Base-by-base conservation (phyloP, 2,329 filamentous ascomycete genomes). In the Coniochaeta hoffmannii region DNA sequence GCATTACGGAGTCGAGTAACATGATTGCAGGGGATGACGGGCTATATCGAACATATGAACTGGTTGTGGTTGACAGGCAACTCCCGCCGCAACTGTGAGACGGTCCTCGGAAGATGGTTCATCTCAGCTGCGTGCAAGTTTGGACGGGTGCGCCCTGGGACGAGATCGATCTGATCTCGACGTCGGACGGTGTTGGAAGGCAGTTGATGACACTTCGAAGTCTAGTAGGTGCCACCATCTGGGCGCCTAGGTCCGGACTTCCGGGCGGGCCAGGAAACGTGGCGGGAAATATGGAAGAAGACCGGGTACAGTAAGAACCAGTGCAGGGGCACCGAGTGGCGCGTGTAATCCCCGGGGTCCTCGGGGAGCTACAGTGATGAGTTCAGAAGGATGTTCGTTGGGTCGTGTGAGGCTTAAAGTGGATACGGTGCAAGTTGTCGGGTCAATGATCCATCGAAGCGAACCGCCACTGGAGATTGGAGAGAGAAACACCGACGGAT, bases 11-110 rank as follows among this genome's bases (percentile, higher is more conserved):
- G 2, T 14, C 57, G 61, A n/a, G n/a, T n/a, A 46, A 60, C 56
- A 36, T 58, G 63, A 53, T 68, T 77, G 74, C 61, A 50, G 57
- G 12, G 35, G 50, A n/a, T n/a, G 56, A 50, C 51, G 55, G 58
- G 44, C 51, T 59, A 49, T 19, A 57, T 50, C 58, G 56, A 53
- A 57, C 53, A 53, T 12, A 38, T 38, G 34, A 53, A 53, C 32
- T 30, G n/a, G 34, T 53, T 35, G 31, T 28, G 31, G 17, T 28
- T 38, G 9, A 35, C 31, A 14, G 28, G 22, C 28, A n/a, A 15
- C 15, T 28, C 15, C 31, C 32, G 50, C 17, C 50, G 50, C 17
- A 53, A 32, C 31, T 36, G 31, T 4, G 50, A 28, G 15, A 53
- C 30, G 19, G 50, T 19, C 10, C 49, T 31, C 2, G 49, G 49